Conservation (phyloP, 2,329 filamentous ascomycete genomes). For the Leptographium procerum region DNA sequence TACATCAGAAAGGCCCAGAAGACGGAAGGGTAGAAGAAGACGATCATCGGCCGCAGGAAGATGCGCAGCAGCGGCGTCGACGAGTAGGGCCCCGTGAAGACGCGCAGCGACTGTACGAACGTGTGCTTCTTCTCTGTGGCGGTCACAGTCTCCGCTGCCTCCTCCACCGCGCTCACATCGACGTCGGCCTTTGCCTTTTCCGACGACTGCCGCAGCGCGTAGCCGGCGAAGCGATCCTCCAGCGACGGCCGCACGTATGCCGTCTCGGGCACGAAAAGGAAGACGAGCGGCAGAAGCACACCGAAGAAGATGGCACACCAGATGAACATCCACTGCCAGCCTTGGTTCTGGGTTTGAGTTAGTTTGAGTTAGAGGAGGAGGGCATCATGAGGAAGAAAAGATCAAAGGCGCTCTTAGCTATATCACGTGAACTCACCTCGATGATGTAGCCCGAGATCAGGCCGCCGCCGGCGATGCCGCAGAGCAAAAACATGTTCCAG, state of each 20-base stretch:
- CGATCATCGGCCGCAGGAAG: slow-evolving; percentile 31
- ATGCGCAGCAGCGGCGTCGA: slow-evolving; percentile 27
- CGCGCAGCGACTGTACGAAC: slow-evolving; percentile 21
- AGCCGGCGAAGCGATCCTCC: slow-evolving; percentile 2
- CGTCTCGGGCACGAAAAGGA: slow-evolving; percentile 40
- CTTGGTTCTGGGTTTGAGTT: slow-evolving; percentile 15
- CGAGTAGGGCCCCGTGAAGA: slow-evolving; percentile 25
- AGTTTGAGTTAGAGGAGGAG: not conserved
- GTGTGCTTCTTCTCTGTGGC: slow-evolving; percentile 20
- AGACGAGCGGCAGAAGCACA: slow-evolving; percentile 28
- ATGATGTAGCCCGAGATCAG: slow-evolving; percentile 30
- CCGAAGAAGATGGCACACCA: slow-evolving; percentile 35
- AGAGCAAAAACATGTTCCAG: slow-evolving; percentile 29
- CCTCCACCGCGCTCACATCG: not conserved
- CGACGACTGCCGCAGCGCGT: slow-evolving; percentile 1
- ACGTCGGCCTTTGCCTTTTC: not conserved
- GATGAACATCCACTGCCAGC: slow-evolving; percentile 33
- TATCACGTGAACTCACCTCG: slow-evolving; percentile 14
- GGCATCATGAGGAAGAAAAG: not conserved
- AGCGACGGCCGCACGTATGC: slow-evolving; percentile 22
- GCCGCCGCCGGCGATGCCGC: slow-evolving; percentile 28
- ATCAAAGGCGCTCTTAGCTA: too few species aligned
- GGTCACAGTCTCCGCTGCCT: not conserved
- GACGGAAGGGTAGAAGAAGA: slow-evolving; percentile 39
- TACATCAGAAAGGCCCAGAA: slow-evolving; percentile 38